Base-by-base conservation (phyloP, 805 yeast genomes). In the Nakazawaea wyomingensis region DNA sequence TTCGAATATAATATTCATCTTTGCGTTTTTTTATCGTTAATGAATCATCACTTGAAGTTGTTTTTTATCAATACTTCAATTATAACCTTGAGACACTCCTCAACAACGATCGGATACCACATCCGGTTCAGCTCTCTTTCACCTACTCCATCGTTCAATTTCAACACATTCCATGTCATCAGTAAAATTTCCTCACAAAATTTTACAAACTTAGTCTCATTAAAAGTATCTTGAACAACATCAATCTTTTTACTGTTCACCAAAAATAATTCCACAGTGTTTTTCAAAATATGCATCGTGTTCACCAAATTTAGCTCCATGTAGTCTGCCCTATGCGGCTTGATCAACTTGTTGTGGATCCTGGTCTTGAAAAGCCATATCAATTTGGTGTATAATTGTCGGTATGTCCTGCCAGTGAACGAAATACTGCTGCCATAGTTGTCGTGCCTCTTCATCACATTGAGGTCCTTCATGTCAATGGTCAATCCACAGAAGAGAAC, bases 401-500 rank as follows among this genome's bases (percentile, higher is more conserved):
- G 36, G 39, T 54, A 53, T 4, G 57, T 43, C 9, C 10, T 14
- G 0, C 49, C 45, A 4, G 31, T 29, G 22, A 50, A 34, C 4
- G 47, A 34, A 11, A 50, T 29, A 7, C 30, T 14, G 18, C 51
- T 14, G 18, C 51, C 52, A 35, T 54, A 46, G 0, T 53, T 34
- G 6, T 54, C 59, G 11, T 52, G 47, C 3, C 46, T 45, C 47
- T 73, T 76, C 45, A 61, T 50, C 2, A 71, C 56, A 6, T 65
- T 58, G 13, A 74, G 53, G 5, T 44, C 50, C 2, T 37, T 34
- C 6, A 68, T 48, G 44, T 65, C 52, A 10, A 74, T 60, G 3
- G 64, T 50, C 9, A 68, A 51, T 0, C 73, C 80, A 48, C 77
- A 71, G 50, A 73, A 76, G 0, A 57, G 52, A 13, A 71, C 37